phyloP scores from a whole-genome alignment of 23 red algal genomes.

The Chondrus crispus region DNA sequence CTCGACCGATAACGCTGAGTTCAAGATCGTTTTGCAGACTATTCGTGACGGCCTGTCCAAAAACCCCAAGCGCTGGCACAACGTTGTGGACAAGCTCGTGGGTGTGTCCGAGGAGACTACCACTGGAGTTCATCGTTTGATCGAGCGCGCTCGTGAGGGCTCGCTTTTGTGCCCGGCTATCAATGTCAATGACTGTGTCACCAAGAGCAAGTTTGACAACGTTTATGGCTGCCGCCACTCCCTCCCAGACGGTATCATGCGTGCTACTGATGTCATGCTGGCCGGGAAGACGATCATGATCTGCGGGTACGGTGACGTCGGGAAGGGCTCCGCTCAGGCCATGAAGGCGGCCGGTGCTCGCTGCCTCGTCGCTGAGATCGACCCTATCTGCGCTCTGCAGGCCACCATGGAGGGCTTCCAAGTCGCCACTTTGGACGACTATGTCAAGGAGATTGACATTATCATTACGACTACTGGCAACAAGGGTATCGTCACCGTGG shows the following conservation, averaged over 20 bases:
- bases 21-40: slow-evolving; percentile 78
- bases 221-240: slow-evolving; percentile 98
- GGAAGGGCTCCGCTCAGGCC: slow-evolving; percentile 94
- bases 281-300: slow-evolving; percentile 93
- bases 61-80: slow-evolving; percentile 86
- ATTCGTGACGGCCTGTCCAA: slow-evolving; percentile 75
- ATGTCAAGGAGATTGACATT: slow-evolving; percentile 76
- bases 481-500: slow-evolving; percentile 85
- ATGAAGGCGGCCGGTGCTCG: slow-evolving; percentile 95
- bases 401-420: slow-evolving; percentile 98
- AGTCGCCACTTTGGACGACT: slow-evolving; percentile 85
- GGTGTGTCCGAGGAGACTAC: slow-evolving; percentile 99
- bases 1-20: slow-evolving; percentile 91
- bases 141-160: slow-evolving; percentile 89
- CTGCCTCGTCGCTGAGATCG: slow-evolving; percentile 81
- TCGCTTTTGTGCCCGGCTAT: slow-evolving; percentile 96
- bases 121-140: slow-evolving; percentile 95
- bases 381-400: slow-evolving; percentile 98
- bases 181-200: slow-evolving; percentile 98
- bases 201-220: slow-evolving; percentile 99
- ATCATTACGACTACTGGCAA: slow-evolving; percentile 96
- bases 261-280: slow-evolving; percentile 97
- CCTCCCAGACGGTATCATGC: slow-evolving; percentile 89
- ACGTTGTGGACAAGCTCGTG: slow-evolving; percentile 82
- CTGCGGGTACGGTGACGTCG: slow-evolving; percentile 96